Conservation (phyloP, 1,139 yeast genomes). For the Geotrichum candidum region DNA sequence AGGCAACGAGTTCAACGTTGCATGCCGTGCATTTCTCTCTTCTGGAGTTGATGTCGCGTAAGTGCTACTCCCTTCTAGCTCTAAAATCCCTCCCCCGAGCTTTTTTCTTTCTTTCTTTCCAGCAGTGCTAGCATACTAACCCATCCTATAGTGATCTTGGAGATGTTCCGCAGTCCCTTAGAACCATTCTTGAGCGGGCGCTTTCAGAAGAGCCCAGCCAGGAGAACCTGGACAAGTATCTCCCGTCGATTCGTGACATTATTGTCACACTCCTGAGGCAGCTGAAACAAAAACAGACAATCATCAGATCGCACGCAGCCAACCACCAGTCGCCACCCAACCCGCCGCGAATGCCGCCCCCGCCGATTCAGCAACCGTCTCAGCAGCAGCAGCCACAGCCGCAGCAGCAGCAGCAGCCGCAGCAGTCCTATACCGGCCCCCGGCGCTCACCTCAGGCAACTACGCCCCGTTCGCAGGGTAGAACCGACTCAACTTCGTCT, state of each 20-base stretch:
- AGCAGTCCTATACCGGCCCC: neutral
- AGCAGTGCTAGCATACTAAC: neutral
- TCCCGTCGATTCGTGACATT: slow-evolving; percentile 82
- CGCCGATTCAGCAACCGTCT: neutral
- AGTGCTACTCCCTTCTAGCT: slow-evolving; percentile 7
- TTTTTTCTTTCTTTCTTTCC: neutral
- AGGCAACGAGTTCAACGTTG: slow-evolving; percentile 89
- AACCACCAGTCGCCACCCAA: neutral
- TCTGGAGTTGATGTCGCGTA: slow-evolving; percentile 58
- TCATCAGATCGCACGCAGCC: slow-evolving; percentile 17
- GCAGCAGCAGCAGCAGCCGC: neutral
- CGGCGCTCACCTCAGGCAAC: slow-evolving; percentile 8
- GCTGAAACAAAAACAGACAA: slow-evolving; percentile 66
- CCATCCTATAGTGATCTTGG: slow-evolving; percentile 48
- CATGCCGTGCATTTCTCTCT: slow-evolving; percentile 64
- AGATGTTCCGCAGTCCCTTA: slow-evolving; percentile 66
- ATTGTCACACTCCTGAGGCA: slow-evolving; percentile 76
- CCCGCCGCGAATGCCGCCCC: neutral
- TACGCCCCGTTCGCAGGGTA: neutral
- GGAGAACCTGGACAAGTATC: slow-evolving; percentile 68
- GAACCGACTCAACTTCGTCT: slow-evolving; percentile 5
- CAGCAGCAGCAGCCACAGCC: neutral
- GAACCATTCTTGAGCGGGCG: slow-evolving; percentile 80
- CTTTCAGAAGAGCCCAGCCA: slow-evolving; percentile 82
- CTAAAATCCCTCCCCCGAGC: neutral